These are phyloP conservation scores for Mycena maculata DNA, from an alignment of 768 basidiomycete species.

Conservation along the genomic window DNA sequence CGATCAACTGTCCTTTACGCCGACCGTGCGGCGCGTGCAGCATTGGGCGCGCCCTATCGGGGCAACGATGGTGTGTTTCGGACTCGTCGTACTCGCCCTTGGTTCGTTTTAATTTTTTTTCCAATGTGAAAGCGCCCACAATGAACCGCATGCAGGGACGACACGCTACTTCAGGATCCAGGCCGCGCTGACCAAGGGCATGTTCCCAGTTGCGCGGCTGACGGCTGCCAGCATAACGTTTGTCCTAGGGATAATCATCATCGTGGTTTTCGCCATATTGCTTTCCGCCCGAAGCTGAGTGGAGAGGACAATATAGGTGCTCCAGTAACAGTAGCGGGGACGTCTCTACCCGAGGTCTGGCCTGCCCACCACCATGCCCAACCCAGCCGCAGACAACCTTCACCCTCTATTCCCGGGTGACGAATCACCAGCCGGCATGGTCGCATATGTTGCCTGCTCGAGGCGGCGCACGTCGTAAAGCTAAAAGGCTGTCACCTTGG, in stretches of 20 bases:
- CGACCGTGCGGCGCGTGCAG: slow-evolving; percentile 30
- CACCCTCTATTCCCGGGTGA: too few relatives aligned
- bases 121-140: not conserved
- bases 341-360: too few relatives aligned
- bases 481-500: too few relatives aligned
- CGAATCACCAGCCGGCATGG: too few relatives aligned
- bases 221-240: slow-evolving; percentile 45
- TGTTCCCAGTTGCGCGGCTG: slow-evolving; percentile 55
- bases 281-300: slow-evolving; percentile 33
- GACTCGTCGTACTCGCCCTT: slow-evolving; percentile 45
- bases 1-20: slow-evolving; percentile 10
- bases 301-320: not conserved
- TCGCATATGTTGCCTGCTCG: too few relatives aligned
- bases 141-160: slow-evolving; percentile 38
- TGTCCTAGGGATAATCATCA: slow-evolving; percentile 44
- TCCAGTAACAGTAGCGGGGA: too few relatives aligned
- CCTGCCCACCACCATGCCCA: too few relatives aligned
- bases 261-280: slow-evolving; percentile 52
- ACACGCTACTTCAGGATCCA: slow-evolving; percentile 55
- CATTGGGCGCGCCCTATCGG: slow-evolving; percentile 52
- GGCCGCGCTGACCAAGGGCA: slow-evolving; percentile 48
- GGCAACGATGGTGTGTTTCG: slow-evolving; percentile 49
- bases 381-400: too few relatives aligned
- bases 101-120: slow-evolving; percentile 36
- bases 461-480: too few relatives aligned